These are phyloP conservation scores for Neofusicoccum umdonicola DNA, from an alignment of 2,329 filamentous ascomycete genomes.

Conservation along the genomic window DNA sequence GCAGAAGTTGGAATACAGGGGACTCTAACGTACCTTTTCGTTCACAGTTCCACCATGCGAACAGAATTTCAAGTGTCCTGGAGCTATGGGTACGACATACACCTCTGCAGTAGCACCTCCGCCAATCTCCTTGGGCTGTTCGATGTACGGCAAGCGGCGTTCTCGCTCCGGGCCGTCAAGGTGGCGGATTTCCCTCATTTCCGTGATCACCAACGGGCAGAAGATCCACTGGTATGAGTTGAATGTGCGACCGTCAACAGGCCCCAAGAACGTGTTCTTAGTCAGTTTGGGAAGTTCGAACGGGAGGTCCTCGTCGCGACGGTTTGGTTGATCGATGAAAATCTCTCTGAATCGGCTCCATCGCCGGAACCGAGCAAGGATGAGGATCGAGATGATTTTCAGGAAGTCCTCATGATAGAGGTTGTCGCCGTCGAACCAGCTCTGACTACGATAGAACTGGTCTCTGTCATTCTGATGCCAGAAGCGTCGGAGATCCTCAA, in stretches of 20 bases:
- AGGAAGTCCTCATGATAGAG: background rate
- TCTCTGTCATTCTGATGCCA: background rate
- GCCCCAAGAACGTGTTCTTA: background rate
- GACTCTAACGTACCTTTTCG: background rate
- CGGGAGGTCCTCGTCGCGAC: background rate
- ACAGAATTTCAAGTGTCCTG: background rate
- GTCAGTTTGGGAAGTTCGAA: background rate
- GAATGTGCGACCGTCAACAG: background rate
- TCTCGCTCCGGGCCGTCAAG: background rate
- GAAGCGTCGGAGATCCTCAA: background rate
- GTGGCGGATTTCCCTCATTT: background rate
- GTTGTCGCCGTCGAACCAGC: background rate
- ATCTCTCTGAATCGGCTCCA: constrained; percentile 14
- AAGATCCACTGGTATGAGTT: constrained; percentile 8
- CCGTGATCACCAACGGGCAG: constrained; percentile 15
- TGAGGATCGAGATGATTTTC: constrained; percentile 13
- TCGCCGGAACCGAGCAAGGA: background rate
- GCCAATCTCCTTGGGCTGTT: background rate
- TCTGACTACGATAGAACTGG: background rate
- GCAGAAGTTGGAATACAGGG: no score
- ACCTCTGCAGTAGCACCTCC: background rate
- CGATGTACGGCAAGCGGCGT: background rate
- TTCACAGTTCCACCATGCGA: background rate
- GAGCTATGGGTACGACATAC: background rate
- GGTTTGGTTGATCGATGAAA: background rate